phyloP scores from a whole-genome alignment of 2,329 filamentous ascomycete genomes.

The Fusarium gaditjirri region DNA sequence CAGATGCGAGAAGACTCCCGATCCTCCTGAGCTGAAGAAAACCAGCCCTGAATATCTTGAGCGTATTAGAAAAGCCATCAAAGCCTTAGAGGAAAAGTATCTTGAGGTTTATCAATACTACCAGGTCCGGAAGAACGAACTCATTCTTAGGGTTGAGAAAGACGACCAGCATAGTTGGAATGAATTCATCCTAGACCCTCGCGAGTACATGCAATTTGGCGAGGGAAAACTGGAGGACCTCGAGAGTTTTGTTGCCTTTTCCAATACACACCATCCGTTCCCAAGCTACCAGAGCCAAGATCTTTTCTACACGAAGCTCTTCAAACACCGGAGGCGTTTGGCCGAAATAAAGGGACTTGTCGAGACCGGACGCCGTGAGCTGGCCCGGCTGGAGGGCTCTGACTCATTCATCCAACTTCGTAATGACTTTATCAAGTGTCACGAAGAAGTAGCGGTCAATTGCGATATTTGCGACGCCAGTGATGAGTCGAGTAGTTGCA shows the following conservation, averaged over 20 bases:
- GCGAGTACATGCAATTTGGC: not conserved
- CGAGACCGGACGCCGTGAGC: constrained; percentile 10
- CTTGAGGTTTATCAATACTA: not conserved
- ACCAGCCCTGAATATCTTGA: constrained; percentile 16
- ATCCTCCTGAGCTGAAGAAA: constrained; percentile 3
- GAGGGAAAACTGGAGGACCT: not conserved
- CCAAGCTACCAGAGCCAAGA: not conserved
- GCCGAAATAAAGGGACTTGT: constrained; percentile 2
- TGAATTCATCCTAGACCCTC: constrained; percentile 17
- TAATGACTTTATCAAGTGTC: not conserved
- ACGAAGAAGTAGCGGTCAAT: not conserved
- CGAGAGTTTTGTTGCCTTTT: not conserved
- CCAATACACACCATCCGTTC: not conserved
- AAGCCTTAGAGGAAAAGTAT: constrained; percentile 6
- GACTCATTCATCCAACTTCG: constrained; percentile 18
- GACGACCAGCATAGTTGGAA: constrained; percentile 18
- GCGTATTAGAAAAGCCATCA: constrained; percentile 6
- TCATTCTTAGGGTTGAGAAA: not conserved
- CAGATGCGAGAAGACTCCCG: not conserved
- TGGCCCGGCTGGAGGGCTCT: constrained; percentile 12
- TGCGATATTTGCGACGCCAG: not conserved
- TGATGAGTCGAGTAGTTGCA: not conserved
- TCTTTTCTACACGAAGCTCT: not conserved
- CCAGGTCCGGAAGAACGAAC: not conserved
- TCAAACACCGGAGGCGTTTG: not conserved